A percentile compares a stretch with the other conserved stretches of the same genome.
Evolutionary conservation across 768 basidiomycete species (phyloP).

Genomic region (Macrolepiota albuminosa): DNA sequence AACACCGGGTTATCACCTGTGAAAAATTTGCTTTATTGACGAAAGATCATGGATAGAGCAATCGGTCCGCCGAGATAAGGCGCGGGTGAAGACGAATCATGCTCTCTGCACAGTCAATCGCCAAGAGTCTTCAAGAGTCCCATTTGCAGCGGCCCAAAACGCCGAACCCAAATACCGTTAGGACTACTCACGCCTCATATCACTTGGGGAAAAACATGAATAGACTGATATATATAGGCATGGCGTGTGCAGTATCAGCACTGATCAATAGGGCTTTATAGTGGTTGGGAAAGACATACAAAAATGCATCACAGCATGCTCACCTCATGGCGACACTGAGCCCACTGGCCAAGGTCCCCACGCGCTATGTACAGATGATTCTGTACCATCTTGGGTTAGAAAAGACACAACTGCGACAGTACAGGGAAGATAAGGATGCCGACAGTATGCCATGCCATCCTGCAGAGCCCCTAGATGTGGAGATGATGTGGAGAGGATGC

Average conservation of each 20-base stretch:
- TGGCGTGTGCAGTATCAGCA: background rate
- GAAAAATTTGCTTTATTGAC: background rate
- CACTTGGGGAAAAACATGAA: background rate
- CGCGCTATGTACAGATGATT: background rate
- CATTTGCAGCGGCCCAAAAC: background rate
- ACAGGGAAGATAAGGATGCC: background rate
- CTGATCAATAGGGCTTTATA: background rate
- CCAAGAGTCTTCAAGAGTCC: background rate
- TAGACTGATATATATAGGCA: background rate
- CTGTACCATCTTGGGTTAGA: background rate
- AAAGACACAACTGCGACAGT: no score
- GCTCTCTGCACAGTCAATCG: background rate
- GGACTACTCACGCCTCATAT: background rate
- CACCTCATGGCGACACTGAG: background rate
- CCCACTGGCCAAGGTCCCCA: background rate
- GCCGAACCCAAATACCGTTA: conserved; percentile 1
- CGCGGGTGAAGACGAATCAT: background rate
- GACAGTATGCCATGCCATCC: background rate
- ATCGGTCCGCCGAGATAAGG: background rate
- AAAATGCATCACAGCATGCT: background rate
- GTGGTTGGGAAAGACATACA: background rate
- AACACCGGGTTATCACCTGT: background rate
- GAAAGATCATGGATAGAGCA: background rate
- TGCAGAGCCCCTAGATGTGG: background rate
- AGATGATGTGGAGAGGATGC: background rate